Evolutionary conservation across 371 early-diverging fungal genomes (phyloP).

Genomic region (Actinomortierella ambigua): DNA sequence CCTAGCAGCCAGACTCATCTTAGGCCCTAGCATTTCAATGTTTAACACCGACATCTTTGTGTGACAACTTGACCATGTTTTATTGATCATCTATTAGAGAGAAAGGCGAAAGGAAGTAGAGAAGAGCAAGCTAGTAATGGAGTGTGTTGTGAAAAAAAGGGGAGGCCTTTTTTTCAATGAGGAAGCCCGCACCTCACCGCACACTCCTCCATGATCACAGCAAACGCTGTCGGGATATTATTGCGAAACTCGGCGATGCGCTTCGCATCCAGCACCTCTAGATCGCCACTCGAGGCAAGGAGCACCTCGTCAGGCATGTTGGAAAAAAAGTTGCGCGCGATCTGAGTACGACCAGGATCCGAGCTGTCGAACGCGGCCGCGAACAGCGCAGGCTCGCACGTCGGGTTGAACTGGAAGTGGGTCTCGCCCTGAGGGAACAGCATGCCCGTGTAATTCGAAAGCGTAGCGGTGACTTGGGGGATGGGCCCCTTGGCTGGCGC

Average conservation of each 20-base stretch:
- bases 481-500: conserved; percentile 9
- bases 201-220: conserved; percentile 15
- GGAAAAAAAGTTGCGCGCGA: conserved; percentile 15
- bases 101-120: too few species aligned
- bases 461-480: conserved; percentile 14
- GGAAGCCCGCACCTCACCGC: conserved; percentile 14
- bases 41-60: too few species aligned
- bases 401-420: conserved; percentile 18
- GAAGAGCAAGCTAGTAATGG: too few species aligned
- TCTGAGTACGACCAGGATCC: conserved; percentile 15
- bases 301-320: conserved; percentile 16
- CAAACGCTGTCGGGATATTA: conserved; percentile 13
- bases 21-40: too few species aligned
- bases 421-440: conserved; percentile 18
- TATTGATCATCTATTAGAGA: too few species aligned
- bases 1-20: too few species aligned
- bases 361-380: conserved; percentile 13
- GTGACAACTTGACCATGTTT: too few species aligned
- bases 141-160: too few species aligned
- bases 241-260: conserved; percentile 11
- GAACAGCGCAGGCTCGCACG: conserved; percentile 17
- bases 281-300: conserved; percentile 4
- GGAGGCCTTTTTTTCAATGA: too few species aligned
- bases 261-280: conserved; percentile 14
- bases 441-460: conserved; percentile 11